phyloP scores from a whole-genome alignment of 169 alveolate species.

The Plasmodium blacklocki region DNA sequence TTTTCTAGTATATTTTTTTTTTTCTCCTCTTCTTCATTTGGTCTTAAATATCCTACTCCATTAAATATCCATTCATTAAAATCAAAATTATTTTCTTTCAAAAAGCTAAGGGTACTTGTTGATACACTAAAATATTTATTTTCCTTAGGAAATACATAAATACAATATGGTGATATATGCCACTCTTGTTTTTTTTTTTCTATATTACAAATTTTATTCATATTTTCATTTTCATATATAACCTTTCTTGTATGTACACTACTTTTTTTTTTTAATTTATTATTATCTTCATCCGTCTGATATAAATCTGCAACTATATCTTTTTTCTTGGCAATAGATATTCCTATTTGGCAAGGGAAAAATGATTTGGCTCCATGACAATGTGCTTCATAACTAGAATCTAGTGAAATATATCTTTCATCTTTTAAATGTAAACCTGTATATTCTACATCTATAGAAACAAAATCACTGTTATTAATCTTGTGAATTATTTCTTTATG shows the following conservation, averaged over 20 bases:
- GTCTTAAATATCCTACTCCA: constrained; percentile 88
- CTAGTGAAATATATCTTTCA: constrained; percentile 89
- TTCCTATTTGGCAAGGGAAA: constrained; percentile 91
- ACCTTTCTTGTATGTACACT: constrained; percentile 34
- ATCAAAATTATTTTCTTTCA: constrained; percentile 89
- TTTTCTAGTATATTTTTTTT: constrained; percentile 77
- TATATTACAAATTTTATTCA: not conserved
- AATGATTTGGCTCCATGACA: constrained; percentile 88
- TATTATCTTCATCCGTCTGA: constrained; percentile 5
- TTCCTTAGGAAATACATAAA: constrained; percentile 87
- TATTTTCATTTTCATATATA: constrained; percentile 11
- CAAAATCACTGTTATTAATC: constrained; percentile 83
- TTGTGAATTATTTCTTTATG: constrained; percentile 69
- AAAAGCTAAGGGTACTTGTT: constrained; percentile 85
- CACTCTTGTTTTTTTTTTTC: constrained; percentile 76
- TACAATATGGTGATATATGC: constrained; percentile 89
- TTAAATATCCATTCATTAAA: constrained; percentile 88
- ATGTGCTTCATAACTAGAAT: constrained; percentile 91
- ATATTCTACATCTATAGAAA: constrained; percentile 87
- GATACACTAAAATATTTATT: constrained; percentile 85
- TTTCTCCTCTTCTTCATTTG: constrained; percentile 84
- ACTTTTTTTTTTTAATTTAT: constrained; percentile 1
- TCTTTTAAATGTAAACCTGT: constrained; percentile 87
- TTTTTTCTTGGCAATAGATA: constrained; percentile 86
- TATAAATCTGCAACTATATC: constrained; percentile 9